Conservation (phyloP, 164 flowering plant species). For the Annona cherimola region DNA sequence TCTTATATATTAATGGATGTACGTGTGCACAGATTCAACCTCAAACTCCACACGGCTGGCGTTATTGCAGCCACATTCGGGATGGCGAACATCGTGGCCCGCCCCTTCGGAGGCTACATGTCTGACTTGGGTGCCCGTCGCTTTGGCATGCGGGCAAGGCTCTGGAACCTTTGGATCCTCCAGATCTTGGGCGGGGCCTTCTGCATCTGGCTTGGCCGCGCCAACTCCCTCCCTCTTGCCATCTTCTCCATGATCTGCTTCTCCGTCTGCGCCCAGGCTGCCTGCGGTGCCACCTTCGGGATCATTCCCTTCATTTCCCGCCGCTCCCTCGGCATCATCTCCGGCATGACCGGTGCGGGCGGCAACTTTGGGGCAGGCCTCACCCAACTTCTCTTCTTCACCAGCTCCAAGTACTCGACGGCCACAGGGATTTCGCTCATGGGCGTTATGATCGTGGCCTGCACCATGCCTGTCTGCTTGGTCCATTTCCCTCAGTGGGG, state of each 20-base stretch:
- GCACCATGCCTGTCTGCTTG: conserved; percentile 54
- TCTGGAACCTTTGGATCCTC: conserved; percentile 68
- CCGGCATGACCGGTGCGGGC: conserved; percentile 80
- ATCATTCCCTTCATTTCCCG: conserved; percentile 69
- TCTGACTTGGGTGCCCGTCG: conserved; percentile 47
- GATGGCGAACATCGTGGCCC: conserved; percentile 65
- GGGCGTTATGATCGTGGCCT: conserved; percentile 61
- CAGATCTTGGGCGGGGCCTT: conserved; percentile 68
- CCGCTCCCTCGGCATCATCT: conserved; percentile 68
- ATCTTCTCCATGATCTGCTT: conserved; percentile 58
- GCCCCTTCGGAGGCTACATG: conserved; percentile 61
- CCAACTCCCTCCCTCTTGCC: conserved; percentile 50
- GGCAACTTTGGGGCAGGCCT: conserved; percentile 76
- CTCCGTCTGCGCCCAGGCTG: conserved; percentile 72
- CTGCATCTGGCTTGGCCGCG: conserved; percentile 66
- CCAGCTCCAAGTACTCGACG: conserved; percentile 43
- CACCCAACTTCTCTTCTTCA: conserved; percentile 66
- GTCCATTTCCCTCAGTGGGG: conserved; percentile 89
- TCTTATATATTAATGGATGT: too few relatives aligned
- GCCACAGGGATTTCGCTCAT: conserved; percentile 47
- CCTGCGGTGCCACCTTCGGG: conserved; percentile 73
- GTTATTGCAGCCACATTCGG: conserved; percentile 67
- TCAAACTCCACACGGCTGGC: conserved; percentile 75
- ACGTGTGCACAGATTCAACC: conserved; percentile 53
- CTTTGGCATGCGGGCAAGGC: conserved; percentile 67